Base-by-base conservation (phyloP, 164 flowering plant genomes). In the Annona cherimola region DNA sequence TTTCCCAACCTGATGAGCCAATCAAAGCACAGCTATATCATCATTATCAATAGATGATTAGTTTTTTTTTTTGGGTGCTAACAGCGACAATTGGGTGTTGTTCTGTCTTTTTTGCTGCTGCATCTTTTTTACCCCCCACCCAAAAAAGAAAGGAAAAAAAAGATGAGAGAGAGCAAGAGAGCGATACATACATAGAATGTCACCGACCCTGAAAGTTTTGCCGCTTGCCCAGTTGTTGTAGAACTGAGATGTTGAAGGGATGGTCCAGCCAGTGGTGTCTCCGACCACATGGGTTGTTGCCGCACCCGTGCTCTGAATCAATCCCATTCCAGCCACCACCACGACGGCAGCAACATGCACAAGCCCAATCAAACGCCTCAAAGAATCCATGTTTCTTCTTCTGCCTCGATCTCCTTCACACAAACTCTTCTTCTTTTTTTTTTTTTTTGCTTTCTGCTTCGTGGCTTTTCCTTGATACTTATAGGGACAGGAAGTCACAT, bases 151-250 rank as follows among this genome's bases (percentile, higher is more conserved):
- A 41, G 20, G 7, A 41, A 63, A 44, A 5, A 12, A n/a, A 40
- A 12, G 11, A 40, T 11, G 67, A 40, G 11, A 2, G 16, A 40
- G 67, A 16, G 9, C 14, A 40, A 41, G 40, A 35, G 19, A 18
- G 2, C 71, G 61, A n/a, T n/a, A n/a, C n/a, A n/a, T 76, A 82
- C 84, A 67, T 44, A 80, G 71, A 71, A 55, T 66, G 63, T 80
- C 83, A 4, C 75, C 76, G 40, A 75, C 73, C 7, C 2, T 16
- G 68, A 77, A 75, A 14, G 71, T 63, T 7, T 66, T 50, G 2
- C 50, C 12, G 3, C 55, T 20, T 35, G 76, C 72, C 83, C 83
- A 80, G 26, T 35, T 54, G 44, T 42, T 0, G 65, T 75, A 75
- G 60, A 41, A 40, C 39, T 71, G 70, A 45, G 73, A 20, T 26